Percentiles rank a stretch among this genome's conserved stretches.
Conservation (phyloP, 169 alveolate genomes). For the Eimeria acervulina region DNA sequence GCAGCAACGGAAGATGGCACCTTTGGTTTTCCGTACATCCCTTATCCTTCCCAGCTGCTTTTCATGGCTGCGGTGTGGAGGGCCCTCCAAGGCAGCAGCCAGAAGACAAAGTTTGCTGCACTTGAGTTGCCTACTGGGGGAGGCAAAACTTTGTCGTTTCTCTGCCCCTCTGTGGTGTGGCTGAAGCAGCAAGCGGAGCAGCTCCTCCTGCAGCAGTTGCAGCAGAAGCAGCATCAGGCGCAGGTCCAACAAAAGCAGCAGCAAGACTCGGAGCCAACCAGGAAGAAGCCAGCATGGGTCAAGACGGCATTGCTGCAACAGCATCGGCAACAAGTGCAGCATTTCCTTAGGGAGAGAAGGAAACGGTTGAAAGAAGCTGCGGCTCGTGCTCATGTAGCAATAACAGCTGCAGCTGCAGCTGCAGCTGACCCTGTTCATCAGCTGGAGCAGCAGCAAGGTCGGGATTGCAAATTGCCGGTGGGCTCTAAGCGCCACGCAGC, state of each 20-base stretch:
- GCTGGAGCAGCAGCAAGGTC: constrained; percentile 23
- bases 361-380: constrained; percentile 36
- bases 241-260: constrained; percentile 21
- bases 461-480: neutral
- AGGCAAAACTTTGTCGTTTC: constrained; percentile 80
- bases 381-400: neutral
- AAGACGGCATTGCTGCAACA: constrained; percentile 43
- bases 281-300: constrained; percentile 39
- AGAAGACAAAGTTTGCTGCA: constrained; percentile 30
- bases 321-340: constrained; percentile 45
- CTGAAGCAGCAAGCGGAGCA: constrained; percentile 38
- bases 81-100: constrained; percentile 63
- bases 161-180: constrained; percentile 77
- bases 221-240: constrained; percentile 28
- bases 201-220: constrained; percentile 56
- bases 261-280: neutral
- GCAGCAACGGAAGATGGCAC: constrained; percentile 54
- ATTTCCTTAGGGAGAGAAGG: constrained; percentile 31
- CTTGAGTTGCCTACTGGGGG: constrained; percentile 82
- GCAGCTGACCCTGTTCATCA: constrained; percentile 15
- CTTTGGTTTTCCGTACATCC: constrained; percentile 53
- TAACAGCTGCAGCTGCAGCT: constrained; percentile 34
- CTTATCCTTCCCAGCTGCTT: constrained; percentile 41
- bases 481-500: constrained; percentile 50
- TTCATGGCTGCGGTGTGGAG: constrained; percentile 66